Conservation (phyloP, 768 basidiomycete species). For the Lactifluus piperatus region DNA sequence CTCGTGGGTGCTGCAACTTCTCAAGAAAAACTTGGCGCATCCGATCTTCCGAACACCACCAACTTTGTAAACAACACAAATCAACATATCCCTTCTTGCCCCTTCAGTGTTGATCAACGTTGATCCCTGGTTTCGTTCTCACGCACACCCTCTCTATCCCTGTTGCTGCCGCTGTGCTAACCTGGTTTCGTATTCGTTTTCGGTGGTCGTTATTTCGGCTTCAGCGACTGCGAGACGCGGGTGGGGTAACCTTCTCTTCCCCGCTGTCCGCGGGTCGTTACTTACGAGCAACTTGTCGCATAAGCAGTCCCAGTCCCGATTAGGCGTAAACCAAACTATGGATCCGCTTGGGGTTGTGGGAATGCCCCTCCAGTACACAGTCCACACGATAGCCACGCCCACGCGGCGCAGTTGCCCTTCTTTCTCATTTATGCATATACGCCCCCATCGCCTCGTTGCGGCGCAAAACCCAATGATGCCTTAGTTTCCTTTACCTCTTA, state of each 20-base stretch:
- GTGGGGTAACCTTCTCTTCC: not conserved
- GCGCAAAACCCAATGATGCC: conserved; percentile 4
- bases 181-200: too few species aligned
- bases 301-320: conserved; percentile 3
- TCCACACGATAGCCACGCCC: not conserved
- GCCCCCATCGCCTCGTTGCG: conserved; percentile 1
- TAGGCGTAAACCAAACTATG: not conserved
- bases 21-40: conserved; percentile 1
- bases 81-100: not conserved
- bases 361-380: not conserved
- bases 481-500: not conserved
- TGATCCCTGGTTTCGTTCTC: not conserved
- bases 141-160: not conserved
- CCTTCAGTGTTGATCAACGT: not conserved
- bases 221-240: not conserved
- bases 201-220: not conserved
- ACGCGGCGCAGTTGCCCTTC: not conserved
- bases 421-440: not conserved
- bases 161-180: not conserved
- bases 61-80: not conserved
- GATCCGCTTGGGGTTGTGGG: not conserved
- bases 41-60: conserved; percentile 12
- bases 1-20: conserved; percentile 1
- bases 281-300: not conserved
- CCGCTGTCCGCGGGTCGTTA: conserved; percentile 12